Percentiles rank a stretch among this genome's conserved stretches.
phyloP scores from a whole-genome alignment of 2,329 filamentous ascomycete species.

The Emmonsiellopsis sp. region DNA sequence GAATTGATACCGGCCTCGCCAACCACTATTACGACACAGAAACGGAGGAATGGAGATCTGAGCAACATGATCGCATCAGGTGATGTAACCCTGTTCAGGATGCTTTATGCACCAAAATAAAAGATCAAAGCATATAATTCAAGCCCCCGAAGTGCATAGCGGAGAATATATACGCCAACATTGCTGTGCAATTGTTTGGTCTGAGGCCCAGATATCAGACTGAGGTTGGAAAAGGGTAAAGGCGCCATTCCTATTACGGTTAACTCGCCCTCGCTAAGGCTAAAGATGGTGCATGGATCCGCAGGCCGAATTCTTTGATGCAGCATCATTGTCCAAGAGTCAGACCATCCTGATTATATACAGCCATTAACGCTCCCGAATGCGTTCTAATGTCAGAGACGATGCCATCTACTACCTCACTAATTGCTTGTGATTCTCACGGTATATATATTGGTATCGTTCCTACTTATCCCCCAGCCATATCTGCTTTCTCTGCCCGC shows the following conservation, averaged over 20 bases:
- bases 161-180: background rate
- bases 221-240: background rate
- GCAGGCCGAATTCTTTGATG: background rate
- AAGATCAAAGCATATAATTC: background rate
- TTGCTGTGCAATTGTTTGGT: background rate
- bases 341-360: too few species aligned
- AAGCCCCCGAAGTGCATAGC: background rate
- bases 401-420: too few species aligned
- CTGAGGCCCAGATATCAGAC: background rate
- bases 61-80: background rate
- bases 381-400: too few species aligned
- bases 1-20: constrained; percentile 37
- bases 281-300: background rate
- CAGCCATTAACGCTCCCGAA: too few species aligned
- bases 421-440: too few species aligned
- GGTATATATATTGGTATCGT: too few species aligned
- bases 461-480: too few species aligned
- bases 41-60: constrained; percentile 6
- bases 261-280: background rate
- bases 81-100: constrained; percentile 1
- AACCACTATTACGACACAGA: constrained; percentile 29
- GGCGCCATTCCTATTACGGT: background rate
- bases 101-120: background rate
- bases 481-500: too few species aligned
- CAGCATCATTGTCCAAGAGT: background rate